Evolutionary conservation across 1,284 basidiomycete species (phyloP), one percentile per base, ranked within the genome.

Genomic region (Ceratobasidium sp.): DNA sequence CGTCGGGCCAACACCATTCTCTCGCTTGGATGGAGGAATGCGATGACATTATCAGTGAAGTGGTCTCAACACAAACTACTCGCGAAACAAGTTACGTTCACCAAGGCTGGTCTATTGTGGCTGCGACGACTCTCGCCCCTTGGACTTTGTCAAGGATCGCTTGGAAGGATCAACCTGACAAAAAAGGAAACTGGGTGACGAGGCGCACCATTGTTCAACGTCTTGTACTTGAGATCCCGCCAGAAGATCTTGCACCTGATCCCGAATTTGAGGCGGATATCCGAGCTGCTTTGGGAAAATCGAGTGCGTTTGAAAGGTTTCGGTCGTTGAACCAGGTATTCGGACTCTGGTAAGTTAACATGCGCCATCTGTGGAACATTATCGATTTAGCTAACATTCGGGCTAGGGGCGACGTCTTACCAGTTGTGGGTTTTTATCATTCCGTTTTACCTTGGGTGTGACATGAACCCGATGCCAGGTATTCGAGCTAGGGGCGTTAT

Each of bases 351-450:
- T 75, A 22, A 54, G 73, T 51, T 40, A 37, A 37, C 37, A 37
- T 8, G 8, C 8, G 37, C 37, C 37, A 37, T 3, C 8, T 37
- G 4, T 37, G 4, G 37, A 37, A 37, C 2, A 3, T 37, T 37
- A 2, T 37, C 37, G 8, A 37, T 37, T 37, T 8, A 37, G 37
- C 17, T 67, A 0, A 2, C 7, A 1, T 2, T 40, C 34, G 13
- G 34, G 19, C n/a, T 52, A 75, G 73, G 73, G 73, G 73, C 8
- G 73, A 75, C 25, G 73, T 75, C 1, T n/a, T 75, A 25, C 62
- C 62, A 13, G 49, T 57, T 51, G 73, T 75, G n/a, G 6, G 73
- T 64, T n/a, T 32, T 25, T 29, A 22, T 2, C 6, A 25, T 22
- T 37, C 6, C 1, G 22, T 13, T 11, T 34, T 57, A 57, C 1